A percentile compares a stretch with the other conserved stretches of the same genome.
Evolutionary conservation across 768 basidiomycete genomes (phyloP).

Genomic region (Lyophyllum decastes): DNA sequence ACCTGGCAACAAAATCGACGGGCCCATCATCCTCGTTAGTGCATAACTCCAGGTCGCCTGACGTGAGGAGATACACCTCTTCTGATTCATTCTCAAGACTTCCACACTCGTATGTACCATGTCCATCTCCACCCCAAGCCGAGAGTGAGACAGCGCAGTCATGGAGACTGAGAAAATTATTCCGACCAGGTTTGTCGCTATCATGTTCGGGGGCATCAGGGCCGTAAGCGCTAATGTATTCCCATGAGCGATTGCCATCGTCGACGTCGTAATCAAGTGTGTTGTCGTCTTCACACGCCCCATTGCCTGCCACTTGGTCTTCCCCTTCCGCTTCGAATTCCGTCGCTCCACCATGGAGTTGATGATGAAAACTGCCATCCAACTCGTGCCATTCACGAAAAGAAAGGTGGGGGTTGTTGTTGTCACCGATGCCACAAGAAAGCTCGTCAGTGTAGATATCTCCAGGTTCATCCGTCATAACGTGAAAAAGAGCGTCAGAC

Average conservation of each 20-base stretch:
- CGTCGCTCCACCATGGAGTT: not conserved
- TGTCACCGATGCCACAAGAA: not conserved
- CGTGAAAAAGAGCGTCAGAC: not conserved
- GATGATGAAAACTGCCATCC: not conserved
- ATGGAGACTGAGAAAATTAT: not conserved
- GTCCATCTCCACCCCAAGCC: not conserved
- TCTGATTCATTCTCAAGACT: not conserved
- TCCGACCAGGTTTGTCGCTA: not conserved
- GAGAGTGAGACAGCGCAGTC: not conserved
- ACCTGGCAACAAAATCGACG: constrained; percentile 23
- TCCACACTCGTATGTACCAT: not conserved
- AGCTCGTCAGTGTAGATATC: not conserved
- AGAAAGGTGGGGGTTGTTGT: not conserved
- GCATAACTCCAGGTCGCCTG: not conserved
- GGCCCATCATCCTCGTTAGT: constrained; percentile 9
- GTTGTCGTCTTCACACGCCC: not conserved
- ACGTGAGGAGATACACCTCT: not conserved
- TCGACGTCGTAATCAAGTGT: not conserved
- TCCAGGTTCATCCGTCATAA: not conserved
- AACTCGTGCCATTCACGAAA: constrained; percentile 3
- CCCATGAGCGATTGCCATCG: not conserved
- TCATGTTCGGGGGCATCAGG: not conserved
- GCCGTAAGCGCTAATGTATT: not conserved
- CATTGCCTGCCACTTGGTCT: not conserved
- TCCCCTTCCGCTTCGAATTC: not conserved